phyloP scores from a whole-genome alignment of 345 rosid species.

The Salix koriyanagi region DNA sequence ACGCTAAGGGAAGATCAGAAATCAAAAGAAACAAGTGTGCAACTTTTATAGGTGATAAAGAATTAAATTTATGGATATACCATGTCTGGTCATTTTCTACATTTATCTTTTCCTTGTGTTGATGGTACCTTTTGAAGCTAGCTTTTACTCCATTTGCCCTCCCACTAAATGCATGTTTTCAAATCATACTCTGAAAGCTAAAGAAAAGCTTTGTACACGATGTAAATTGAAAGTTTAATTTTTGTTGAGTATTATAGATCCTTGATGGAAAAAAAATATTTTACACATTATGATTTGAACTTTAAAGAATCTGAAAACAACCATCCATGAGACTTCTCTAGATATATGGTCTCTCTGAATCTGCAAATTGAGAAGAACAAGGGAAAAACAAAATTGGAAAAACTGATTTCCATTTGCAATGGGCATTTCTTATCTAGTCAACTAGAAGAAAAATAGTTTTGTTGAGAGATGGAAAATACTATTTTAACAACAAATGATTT shows the following conservation, averaged over 20 bases:
- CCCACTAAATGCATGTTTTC: neutral
- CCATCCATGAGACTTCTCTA: neutral
- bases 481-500: neutral
- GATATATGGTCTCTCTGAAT: neutral
- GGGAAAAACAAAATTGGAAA: neutral
- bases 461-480: neutral
- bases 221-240: neutral
- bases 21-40: neutral
- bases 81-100: neutral
- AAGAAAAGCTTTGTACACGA: neutral
- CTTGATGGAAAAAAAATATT: neutral
- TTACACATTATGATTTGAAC: neutral
- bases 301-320: neutral
- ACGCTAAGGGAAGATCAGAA: neutral
- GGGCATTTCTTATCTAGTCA: neutral
- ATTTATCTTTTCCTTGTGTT: neutral
- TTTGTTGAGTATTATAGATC: neutral
- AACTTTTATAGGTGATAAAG: neutral
- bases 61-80: neutral
- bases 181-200: neutral
- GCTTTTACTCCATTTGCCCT: neutral
- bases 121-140: neutral
- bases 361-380: neutral
- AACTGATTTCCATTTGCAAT: neutral
- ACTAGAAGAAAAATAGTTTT: neutral